These are phyloP conservation scores for Boletus coccyginus DNA, from an alignment of 768 basidiomycete species.

Conservation along the genomic window DNA sequence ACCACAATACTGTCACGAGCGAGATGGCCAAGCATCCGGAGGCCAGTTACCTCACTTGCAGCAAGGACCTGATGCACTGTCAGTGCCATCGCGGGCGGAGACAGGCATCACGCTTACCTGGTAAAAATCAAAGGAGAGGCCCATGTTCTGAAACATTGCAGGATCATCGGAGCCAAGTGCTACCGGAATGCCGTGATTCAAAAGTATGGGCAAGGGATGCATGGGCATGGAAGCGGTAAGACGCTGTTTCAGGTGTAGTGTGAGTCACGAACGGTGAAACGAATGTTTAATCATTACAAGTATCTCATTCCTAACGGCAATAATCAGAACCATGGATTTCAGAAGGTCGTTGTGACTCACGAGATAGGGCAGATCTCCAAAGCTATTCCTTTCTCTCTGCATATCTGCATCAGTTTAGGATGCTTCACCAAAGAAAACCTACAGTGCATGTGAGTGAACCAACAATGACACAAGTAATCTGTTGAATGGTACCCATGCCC, in stretches of 20 bases:
- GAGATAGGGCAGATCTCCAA: slow-evolving; percentile 82
- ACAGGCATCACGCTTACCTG: slow-evolving; percentile 44
- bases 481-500: slow-evolving; percentile 62
- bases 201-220: slow-evolving; percentile 69
- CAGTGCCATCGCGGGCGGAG: background rate
- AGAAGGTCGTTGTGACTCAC: slow-evolving; percentile 39
- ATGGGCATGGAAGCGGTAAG: slow-evolving; percentile 77
- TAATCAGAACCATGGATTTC: background rate
- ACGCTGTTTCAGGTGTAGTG: slow-evolving; percentile 39
- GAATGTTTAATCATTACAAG: slow-evolving; percentile 41
- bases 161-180: slow-evolving; percentile 76
- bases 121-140: slow-evolving; percentile 74
- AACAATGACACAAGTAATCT: background rate
- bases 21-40: slow-evolving; percentile 58
- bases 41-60: slow-evolving; percentile 62
- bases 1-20: slow-evolving; percentile 69
- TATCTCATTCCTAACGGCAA: slow-evolving; percentile 59
- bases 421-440: slow-evolving; percentile 79
- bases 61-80: slow-evolving; percentile 52
- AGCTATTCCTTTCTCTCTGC: slow-evolving; percentile 59
- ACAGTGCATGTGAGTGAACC: background rate
- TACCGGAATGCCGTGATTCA: slow-evolving; percentile 73
- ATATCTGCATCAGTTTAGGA: slow-evolving; percentile 66
- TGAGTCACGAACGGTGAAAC: background rate
- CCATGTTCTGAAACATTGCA: slow-evolving; percentile 73